These are phyloP conservation scores for Emmonsiellopsis sp. DNA, from an alignment of 2,329 filamentous ascomycete genomes.

Conservation along the genomic window DNA sequence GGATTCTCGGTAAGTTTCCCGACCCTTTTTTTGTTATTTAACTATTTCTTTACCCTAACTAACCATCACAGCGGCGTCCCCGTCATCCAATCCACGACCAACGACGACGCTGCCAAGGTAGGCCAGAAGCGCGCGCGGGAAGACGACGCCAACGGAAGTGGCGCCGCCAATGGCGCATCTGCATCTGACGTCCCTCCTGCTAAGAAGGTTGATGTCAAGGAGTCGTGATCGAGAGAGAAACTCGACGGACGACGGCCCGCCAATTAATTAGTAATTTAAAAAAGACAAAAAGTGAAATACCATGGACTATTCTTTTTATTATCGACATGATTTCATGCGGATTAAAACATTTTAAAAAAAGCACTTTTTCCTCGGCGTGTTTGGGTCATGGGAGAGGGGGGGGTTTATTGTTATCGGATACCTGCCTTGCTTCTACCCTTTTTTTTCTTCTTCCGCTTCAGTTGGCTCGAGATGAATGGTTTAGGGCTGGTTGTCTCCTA, in stretches of 20 bases:
- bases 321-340: no score
- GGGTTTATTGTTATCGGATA: no score
- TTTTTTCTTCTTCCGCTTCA: no score
- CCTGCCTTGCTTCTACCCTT: no score
- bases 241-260: no score
- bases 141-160: constrained; percentile 19
- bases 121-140: constrained; percentile 41
- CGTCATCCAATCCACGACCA: constrained; percentile 24
- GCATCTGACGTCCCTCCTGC: constrained; percentile 26
- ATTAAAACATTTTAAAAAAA: no score
- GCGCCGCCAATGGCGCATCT: constrained; percentile 17
- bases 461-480: no score
- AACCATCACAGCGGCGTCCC: constrained; percentile 32
- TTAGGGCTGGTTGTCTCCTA: no score
- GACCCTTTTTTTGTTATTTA: background rate
- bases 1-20: constrained; percentile 31
- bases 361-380: no score
- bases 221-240: constrained; percentile 23
- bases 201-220: constrained; percentile 43
- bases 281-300: no score
- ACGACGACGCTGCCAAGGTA: constrained; percentile 8
- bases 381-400: no score
- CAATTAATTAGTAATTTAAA: background rate
- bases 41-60: background rate
- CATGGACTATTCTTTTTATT: no score